Base-by-base conservation (phyloP, 2,329 filamentous ascomycete species). In the Stagonosporopsis rhizophila region DNA sequence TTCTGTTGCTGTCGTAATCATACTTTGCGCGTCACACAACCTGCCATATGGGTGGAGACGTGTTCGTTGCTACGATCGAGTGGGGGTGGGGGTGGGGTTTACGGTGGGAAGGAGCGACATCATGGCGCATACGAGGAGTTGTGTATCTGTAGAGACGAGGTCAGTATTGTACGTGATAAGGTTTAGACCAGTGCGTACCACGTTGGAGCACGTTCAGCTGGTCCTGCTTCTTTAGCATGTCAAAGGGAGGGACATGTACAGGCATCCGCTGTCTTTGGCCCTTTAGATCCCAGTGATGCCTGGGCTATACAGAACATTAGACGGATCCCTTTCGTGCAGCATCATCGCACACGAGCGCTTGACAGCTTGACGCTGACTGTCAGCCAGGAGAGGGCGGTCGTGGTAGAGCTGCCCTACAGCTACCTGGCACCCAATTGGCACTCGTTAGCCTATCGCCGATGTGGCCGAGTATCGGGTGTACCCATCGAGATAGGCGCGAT, bases 401-500 rank as follows among this genome's bases (percentile, higher is more conserved):
- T 27, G n/a, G 11, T 20, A 14, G 8, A 50, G 37, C 32, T 44
- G 32, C 19, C 25, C 22, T 22, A 27, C 6, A 25, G 22, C 14
- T 23, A 6, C 19, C 15, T 8, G 27, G 12, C 17, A 20, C n/a
- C 9, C 37, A 42, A 48, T 48, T 51, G 53, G 32, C 42, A 27
- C 46, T 12, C 30, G 20, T 12, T 15, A 9, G 25, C 32, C 38
- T 22, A n/a, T n/a, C n/a, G 11, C 7, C 12, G 46, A 42, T 28
- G 42, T 42, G 6, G 8, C 25, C 17, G 12, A 17, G 35, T 4
- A 8, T 27, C 12, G 23, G 6, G 9, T 8, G 8, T 12, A 17
- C 22, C 2, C 41, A 56, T 51, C 27, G 53, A 56, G 41, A 56
- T 44, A 27, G 7, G 8, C n/a, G 4, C 8, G n/a, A 19, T n/a